Evolutionary conservation across 108 stramenopile species (phyloP), one percentile per base, ranked within the genome.

Genomic region (Pseudonitzschia pungens): DNA sequence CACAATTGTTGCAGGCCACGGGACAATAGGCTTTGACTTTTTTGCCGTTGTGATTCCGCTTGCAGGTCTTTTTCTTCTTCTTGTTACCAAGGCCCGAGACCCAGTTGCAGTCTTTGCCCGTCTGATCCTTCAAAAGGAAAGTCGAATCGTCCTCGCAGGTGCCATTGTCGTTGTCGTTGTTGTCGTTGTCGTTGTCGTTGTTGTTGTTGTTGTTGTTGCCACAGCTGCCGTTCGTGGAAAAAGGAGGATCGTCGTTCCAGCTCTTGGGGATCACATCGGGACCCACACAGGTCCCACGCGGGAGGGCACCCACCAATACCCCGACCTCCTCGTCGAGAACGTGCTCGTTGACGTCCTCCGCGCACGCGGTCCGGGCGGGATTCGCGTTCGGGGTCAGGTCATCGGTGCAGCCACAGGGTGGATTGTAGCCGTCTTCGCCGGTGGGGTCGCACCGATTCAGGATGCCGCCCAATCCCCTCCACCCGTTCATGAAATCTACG

Each of bases 401-500:
- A 24, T 67, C 21, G 6, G 45, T 48, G 50, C 74, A 75, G 42
- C 42, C 62, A n/a, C 69, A 75, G 10, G 48, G 54, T 4, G 78
- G 78, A 33, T 76, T 75, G 70, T 75, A 75, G 0, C 57, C 66
- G n/a, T 70, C 67, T 20, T 60, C 42, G 26, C 33, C 62, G 32
- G 22, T 28, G 21, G 73, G n/a, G n/a, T n/a, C 44, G 36, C 78
- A 79, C 36, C 70, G 65, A 27, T 79, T 70, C 41, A 79, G 65
- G 21, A 79, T 76, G n/a, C 75, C 28, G 55, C 71, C 36, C 14
- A 79, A 32, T 24, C 71, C 74, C 4, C 54, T 41, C 75, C 74
- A 79, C n/a, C 74, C 74, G 44, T 71, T 79, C 60, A 60, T 60
- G 75, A 58, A 76, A 66, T 67, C 44, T 12, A 48, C 66, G 42